These are phyloP conservation scores for Trichothecium sympodiale DNA, from an alignment of 2,329 filamentous ascomycete species.

Conservation along the genomic window DNA sequence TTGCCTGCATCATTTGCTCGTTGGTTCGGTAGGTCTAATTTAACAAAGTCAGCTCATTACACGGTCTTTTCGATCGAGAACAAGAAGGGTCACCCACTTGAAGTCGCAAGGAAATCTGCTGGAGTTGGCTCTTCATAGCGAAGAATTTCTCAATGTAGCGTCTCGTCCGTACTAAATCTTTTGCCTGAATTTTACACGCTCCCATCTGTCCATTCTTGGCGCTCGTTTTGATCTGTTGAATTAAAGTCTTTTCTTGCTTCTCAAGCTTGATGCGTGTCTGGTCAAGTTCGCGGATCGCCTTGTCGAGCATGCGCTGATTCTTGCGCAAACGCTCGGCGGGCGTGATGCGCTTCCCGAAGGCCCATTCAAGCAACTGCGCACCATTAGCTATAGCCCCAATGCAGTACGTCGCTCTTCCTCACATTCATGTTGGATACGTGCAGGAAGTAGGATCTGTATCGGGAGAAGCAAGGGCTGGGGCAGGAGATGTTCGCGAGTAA, in stretches of 20 bases:
- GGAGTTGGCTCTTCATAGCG: constrained; percentile 91
- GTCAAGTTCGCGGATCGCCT: constrained; percentile 92
- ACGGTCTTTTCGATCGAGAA: background rate
- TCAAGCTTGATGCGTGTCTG: constrained; percentile 91
- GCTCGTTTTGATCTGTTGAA: constrained; percentile 94
- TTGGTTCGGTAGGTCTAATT: constrained; percentile 93
- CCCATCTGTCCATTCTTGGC: constrained; percentile 98
- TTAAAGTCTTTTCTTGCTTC: constrained; percentile 96
- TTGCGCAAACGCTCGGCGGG: constrained; percentile 82
- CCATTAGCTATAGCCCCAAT: constrained; percentile 9
- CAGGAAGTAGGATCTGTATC: no score
- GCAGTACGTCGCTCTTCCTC: constrained; percentile 13
- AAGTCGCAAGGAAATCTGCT: constrained; percentile 88
- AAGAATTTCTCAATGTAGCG: constrained; percentile 98
- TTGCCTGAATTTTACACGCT: constrained; percentile 96
- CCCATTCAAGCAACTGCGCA: constrained; percentile 87
- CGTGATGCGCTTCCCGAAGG: constrained; percentile 98
- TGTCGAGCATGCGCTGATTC: constrained; percentile 93
- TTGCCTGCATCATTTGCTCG: constrained; percentile 99
- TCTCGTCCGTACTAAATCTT: constrained; percentile 87
- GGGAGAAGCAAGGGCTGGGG: no score
- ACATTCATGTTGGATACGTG: constrained; percentile 43
- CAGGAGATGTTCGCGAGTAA: no score
- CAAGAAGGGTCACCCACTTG: constrained; percentile 47
- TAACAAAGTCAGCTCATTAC: background rate